These are phyloP conservation scores for Plectosphaerella sp. DNA, from an alignment of 2,329 filamentous ascomycete genomes.

Conservation along the genomic window DNA sequence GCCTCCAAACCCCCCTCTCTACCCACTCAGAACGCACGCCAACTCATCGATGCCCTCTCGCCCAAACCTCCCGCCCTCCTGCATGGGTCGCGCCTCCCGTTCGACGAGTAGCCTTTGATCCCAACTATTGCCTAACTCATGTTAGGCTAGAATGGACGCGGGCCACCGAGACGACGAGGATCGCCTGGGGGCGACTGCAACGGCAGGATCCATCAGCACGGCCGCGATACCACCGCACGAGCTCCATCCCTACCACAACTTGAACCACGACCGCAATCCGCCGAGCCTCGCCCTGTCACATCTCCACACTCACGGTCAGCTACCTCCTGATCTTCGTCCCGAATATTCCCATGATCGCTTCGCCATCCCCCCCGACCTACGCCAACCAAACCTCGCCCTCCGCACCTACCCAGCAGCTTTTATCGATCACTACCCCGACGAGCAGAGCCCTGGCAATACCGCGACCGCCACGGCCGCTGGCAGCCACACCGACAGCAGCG, in stretches of 20 bases:
- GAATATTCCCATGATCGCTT: constrained; percentile 10
- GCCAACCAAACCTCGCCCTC: constrained; percentile 1
- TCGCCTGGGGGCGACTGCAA: constrained; percentile 20
- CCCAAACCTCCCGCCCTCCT: constrained; percentile 27
- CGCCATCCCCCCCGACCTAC: constrained; percentile 17
- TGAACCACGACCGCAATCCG: constrained; percentile 19
- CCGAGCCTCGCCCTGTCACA: neutral
- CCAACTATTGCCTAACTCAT: constrained; percentile 36
- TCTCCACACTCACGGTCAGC: neutral
- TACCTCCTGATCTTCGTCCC: constrained; percentile 18
- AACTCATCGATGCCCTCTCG: constrained; percentile 42
- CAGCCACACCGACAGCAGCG: constrained; percentile 14
- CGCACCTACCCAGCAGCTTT: constrained; percentile 1
- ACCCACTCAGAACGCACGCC: constrained; percentile 31
- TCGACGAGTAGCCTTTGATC: constrained; percentile 31
- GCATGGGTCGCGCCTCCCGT: constrained; percentile 36
- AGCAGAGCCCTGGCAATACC: constrained; percentile 5
- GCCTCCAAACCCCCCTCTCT: constrained; percentile 14
- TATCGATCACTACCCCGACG: constrained; percentile 8
- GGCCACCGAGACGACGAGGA: constrained; percentile 39
- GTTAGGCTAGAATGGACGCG: constrained; percentile 45
- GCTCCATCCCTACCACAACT: constrained; percentile 19
- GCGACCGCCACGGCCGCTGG: constrained; percentile 16
- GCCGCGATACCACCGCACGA: constrained; percentile 4
- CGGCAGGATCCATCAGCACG: constrained; percentile 12